A percentile compares a stretch with the other conserved stretches of the same genome.
phyloP scores from a whole-genome alignment of 768 basidiomycete species.

The Tulasnella sp. region DNA sequence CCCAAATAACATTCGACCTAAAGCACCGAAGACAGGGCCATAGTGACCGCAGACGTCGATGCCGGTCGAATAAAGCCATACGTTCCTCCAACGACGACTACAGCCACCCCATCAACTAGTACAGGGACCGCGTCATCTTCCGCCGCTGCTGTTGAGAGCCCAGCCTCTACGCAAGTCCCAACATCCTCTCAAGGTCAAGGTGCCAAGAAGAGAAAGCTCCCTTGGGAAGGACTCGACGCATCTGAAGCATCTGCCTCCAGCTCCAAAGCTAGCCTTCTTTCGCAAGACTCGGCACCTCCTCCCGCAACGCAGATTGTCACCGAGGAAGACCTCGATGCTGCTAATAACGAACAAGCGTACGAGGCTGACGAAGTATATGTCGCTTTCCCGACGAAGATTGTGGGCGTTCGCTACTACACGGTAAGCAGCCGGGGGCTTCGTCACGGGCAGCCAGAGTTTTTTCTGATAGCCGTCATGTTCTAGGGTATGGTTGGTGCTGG shows the following conservation, averaged over 20 bases:
- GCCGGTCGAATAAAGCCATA: slow-evolving; percentile 40
- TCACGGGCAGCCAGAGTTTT: neutral
- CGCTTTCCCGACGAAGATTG: slow-evolving; percentile 46
- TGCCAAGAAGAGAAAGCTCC: neutral
- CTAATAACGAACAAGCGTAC: slow-evolving; percentile 24
- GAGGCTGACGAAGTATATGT: slow-evolving; percentile 60
- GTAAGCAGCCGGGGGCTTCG: neutral
- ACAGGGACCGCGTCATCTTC: neutral
- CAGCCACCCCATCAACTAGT: neutral
- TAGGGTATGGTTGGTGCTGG: slow-evolving; percentile 66
- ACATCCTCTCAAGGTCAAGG: neutral
- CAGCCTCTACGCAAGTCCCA: neutral
- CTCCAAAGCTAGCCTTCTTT: slow-evolving; percentile 26
- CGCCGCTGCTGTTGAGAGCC: neutral
- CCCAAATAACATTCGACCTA: neutral
- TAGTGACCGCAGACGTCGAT: slow-evolving; percentile 48
- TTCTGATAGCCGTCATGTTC: neutral
- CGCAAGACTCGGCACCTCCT: slow-evolving; percentile 4
- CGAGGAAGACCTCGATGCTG: slow-evolving; percentile 1
- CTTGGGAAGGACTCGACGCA: neutral
- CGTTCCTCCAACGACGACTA: neutral
- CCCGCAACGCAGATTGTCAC: slow-evolving; percentile 13
- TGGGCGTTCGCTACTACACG: slow-evolving; percentile 74
- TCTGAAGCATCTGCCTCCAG: neutral
- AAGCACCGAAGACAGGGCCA: slow-evolving; percentile 51